phyloP scores from a whole-genome alignment of 2,329 filamentous ascomycete genomes.

The Hortaea werneckii region DNA sequence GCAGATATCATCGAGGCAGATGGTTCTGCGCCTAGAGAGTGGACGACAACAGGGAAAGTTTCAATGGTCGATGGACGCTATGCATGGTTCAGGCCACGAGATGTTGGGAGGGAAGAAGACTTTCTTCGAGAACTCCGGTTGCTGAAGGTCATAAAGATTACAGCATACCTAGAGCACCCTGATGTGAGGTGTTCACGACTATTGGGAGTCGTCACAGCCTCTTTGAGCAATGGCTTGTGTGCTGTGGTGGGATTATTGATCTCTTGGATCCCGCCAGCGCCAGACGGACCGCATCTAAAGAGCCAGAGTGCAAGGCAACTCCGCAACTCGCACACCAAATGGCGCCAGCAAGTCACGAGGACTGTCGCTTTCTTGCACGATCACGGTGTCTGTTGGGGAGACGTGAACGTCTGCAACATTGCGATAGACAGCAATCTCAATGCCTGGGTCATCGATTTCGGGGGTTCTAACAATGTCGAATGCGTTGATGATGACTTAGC shows the following conservation, averaged over 20 bases:
- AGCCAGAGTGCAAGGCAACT: neutral
- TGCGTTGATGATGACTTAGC: slow-evolving; percentile 17
- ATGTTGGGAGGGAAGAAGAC: neutral
- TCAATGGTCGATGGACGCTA: neutral
- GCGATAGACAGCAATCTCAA: slow-evolving; percentile 14
- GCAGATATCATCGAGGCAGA: neutral
- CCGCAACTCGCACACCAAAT: neutral
- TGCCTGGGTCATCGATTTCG: slow-evolving; percentile 19
- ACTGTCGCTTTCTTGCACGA: neutral
- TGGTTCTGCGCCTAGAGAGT: neutral
- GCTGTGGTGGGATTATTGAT: neutral
- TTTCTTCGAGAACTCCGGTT: neutral
- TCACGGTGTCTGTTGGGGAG: slow-evolving; percentile 14
- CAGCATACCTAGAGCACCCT: neutral
- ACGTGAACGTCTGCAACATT: slow-evolving; percentile 19
- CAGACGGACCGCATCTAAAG: neutral
- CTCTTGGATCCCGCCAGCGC: neutral
- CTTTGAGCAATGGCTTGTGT: neutral
- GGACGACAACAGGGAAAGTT: neutral
- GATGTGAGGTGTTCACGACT: neutral
- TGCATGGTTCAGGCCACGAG: neutral
- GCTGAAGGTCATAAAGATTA: neutral
- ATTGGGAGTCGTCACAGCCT: neutral
- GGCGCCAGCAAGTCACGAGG: neutral
- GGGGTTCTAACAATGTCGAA: slow-evolving; percentile 14